A percentile compares a stretch with the other conserved stretches of the same genome.
phyloP scores from a whole-genome alignment of 805 yeast species.

The Schizosaccharomyces octosporus region DNA sequence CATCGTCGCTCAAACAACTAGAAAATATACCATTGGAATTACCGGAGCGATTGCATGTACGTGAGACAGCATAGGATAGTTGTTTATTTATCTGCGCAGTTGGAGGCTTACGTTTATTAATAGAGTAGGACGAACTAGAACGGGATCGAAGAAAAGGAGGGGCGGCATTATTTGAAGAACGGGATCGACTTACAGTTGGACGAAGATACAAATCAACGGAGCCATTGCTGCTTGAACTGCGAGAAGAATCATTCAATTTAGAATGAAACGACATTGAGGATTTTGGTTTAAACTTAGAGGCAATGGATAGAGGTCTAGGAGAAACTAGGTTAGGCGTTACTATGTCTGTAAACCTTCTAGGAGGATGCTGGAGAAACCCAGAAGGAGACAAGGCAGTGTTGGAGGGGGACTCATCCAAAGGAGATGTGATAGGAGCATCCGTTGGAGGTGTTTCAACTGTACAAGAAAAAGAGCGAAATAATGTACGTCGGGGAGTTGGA shows the following conservation, averaged over 20 bases:
- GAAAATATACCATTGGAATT: conserved; percentile 4
- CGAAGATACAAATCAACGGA: neutral
- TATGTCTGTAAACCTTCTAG: neutral
- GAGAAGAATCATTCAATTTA: conserved; percentile 4
- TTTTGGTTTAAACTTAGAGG: conserved; percentile 1
- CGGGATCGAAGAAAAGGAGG: conserved; percentile 5
- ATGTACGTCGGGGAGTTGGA: conserved; percentile 15
- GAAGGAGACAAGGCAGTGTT: neutral
- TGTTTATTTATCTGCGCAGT: neutral
- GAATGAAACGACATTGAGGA: neutral
- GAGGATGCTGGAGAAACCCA: neutral
- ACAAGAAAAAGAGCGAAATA: conserved; percentile 10
- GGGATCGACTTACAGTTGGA: conserved; percentile 1
- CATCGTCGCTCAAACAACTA: neutral
- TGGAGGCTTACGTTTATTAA: neutral
- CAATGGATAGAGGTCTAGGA: conserved; percentile 1
- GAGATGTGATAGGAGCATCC: neutral
- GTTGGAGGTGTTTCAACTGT: conserved; percentile 5
- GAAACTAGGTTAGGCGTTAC: neutral
- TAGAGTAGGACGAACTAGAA: neutral
- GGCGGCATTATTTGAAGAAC: conserved; percentile 6
- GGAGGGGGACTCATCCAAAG: neutral
- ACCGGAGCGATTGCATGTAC: conserved; percentile 7
- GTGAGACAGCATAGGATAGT: conserved; percentile 4
- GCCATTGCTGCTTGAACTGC: neutral